Evolutionary conservation across 2,329 filamentous ascomycete genomes (phyloP), one percentile per base, ranked within the genome.

Genomic region (Sphaerostilbella broomeana): DNA sequence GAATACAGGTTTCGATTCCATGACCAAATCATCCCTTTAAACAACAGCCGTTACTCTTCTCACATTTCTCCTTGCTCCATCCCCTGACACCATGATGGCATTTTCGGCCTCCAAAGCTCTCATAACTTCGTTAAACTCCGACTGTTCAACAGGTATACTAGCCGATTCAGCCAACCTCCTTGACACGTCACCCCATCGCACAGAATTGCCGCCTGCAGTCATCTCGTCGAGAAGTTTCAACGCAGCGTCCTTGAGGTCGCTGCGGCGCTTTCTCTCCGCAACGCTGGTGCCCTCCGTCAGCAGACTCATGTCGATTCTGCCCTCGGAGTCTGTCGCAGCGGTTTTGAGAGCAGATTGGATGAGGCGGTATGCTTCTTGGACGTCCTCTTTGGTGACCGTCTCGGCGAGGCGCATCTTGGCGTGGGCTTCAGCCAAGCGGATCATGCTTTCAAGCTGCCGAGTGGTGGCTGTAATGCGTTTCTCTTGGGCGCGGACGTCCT

Each of bases 381-480:
- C 94, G 55, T 98, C 94, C 34, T 76, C 75, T 19, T 75, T 77
- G 0, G 85, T 88, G 28, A 98, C 92, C 11, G 72, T 76, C 3
- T 70, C 60, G 0, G 84, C 78, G 5, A 98, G 76, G 4, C 92
- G 84, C 94, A 98, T 98, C 64, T 95, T 95, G 35, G 92, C 94
- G 63, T 98, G 94, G 1, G 89, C 92, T 68, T 98, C 92, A 2
- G 89, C 70, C 3, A 98, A 82, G 46, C 92, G 90, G 58, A 98
- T 97, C 94, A 98, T 98, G 31, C 84, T 92, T 66, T 98, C 94
- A 5, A 98, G 74, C 64, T 98, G 92, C 58, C 92, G 79, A 1
- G 94, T 98, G 3, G 92, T 98, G 27, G 92, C 92, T 0, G 92
- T 98, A 66, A 98, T 98, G 50, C 92, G 86, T 62, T 94, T 90